Evolutionary conservation across 2,329 filamentous ascomycete genomes (phyloP).

Genomic region (Stachybotrys chlorohalonatus): DNA sequence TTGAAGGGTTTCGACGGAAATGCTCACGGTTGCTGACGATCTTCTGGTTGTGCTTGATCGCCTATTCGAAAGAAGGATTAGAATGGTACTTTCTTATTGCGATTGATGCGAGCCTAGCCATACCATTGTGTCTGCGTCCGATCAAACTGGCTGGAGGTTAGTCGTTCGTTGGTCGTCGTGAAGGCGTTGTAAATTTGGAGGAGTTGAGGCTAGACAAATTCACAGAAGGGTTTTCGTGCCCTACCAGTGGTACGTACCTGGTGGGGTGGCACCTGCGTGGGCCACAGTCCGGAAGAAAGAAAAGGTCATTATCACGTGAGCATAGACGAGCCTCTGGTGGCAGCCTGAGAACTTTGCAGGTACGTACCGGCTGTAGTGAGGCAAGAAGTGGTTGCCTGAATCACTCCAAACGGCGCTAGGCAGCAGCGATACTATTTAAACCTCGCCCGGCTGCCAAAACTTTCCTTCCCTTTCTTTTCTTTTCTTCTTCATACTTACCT

Average conservation of each 20-base stretch:
- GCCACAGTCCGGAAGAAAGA: slow-evolving; percentile 2
- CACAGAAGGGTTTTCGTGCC: slow-evolving; percentile 32
- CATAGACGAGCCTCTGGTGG: too few relatives aligned
- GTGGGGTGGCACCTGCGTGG: slow-evolving; percentile 13
- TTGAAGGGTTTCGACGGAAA: slow-evolving; percentile 8
- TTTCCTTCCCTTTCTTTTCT: slow-evolving; percentile 15
- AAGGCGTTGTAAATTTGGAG: slow-evolving; percentile 27
- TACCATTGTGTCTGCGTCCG: slow-evolving; percentile 48
- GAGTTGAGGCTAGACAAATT: slow-evolving; percentile 30
- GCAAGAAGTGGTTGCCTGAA: slow-evolving; percentile 4
- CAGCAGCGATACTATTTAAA: slow-evolving; percentile 25
- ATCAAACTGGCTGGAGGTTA: slow-evolving; percentile 37
- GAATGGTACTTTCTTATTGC: slow-evolving; percentile 13
- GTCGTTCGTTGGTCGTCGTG: slow-evolving; percentile 30
- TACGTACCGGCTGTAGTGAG: not conserved
- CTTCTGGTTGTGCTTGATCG: slow-evolving; percentile 99
- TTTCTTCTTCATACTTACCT: slow-evolving; percentile 47
- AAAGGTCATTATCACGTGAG: slow-evolving; percentile 14
- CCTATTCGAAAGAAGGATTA: slow-evolving; percentile 39
- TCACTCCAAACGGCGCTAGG: slow-evolving; percentile 10
- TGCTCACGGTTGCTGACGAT: slow-evolving; percentile 87
- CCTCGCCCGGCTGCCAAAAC: not conserved
- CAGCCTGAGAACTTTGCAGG: not conserved
- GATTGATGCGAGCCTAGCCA: slow-evolving; percentile 13
- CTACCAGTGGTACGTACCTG: slow-evolving; percentile 25